These are phyloP conservation scores for Rutstroemia sp. DNA, from an alignment of 2,329 filamentous ascomycete genomes.

Conservation along the genomic window DNA sequence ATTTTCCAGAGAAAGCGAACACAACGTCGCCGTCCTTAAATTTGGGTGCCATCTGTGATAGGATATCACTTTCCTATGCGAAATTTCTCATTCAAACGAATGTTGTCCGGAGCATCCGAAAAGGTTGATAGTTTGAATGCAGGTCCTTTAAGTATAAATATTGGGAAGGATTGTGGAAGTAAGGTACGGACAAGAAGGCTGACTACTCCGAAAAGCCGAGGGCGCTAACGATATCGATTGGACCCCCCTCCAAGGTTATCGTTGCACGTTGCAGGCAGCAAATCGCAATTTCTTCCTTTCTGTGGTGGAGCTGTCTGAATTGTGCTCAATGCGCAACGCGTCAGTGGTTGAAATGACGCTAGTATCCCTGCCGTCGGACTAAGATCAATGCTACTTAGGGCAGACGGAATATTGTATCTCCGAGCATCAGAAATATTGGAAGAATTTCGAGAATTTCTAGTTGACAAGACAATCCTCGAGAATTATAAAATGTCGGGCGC, in stretches of 20 bases:
- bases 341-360: too few species aligned
- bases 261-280: neutral
- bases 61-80: slow-evolving; percentile 5
- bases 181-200: neutral
- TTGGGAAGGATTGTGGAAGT: neutral
- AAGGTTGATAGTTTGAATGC: slow-evolving; percentile 4
- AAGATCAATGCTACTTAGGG: neutral
- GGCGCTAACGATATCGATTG: neutral
- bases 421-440: neutral
- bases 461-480: neutral
- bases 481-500: slow-evolving; percentile 62
- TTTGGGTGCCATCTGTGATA: slow-evolving; percentile 36
- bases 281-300: neutral
- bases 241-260: neutral
- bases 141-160: neutral
- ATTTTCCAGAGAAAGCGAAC: slow-evolving; percentile 71
- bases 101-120: slow-evolving; percentile 22
- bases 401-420: too few species aligned
- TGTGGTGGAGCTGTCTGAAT: too few species aligned
- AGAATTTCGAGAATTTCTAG: neutral
- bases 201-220: neutral
- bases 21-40: slow-evolving; percentile 59
- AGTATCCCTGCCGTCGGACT: too few species aligned
- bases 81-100: slow-evolving; percentile 26
- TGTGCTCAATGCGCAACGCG: too few species aligned